A percentile compares a stretch with the other conserved stretches of the same genome.
These are phyloP conservation scores for Oropetium thomaeum DNA, from an alignment of 176 grass and related monocot species.

Conservation along the genomic window DNA sequence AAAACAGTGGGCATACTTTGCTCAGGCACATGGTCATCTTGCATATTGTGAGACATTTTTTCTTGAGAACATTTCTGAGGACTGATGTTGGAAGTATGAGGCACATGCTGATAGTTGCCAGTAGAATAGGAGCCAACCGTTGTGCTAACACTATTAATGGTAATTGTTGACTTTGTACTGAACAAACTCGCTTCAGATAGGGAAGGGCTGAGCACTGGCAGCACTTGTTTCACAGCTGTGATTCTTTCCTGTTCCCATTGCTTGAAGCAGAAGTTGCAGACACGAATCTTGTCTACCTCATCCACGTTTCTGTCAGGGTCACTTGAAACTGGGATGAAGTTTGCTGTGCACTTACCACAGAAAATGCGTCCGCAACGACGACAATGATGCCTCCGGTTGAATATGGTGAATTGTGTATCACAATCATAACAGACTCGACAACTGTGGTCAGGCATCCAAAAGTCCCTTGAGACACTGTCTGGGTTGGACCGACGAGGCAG, in stretches of 20 bases:
- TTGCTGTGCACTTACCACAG: slow-evolving; percentile 80
- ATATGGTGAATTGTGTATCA: slow-evolving; percentile 72
- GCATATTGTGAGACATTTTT: slow-evolving; percentile 43
- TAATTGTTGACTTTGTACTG: slow-evolving; percentile 64
- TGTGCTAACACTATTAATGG: slow-evolving; percentile 43
- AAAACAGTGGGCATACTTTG: slow-evolving; percentile 47
- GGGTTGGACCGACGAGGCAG: slow-evolving; percentile 53
- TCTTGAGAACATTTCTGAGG: slow-evolving; percentile 41
- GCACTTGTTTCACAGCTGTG: slow-evolving; percentile 35
- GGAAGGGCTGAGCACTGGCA: slow-evolving; percentile 42
- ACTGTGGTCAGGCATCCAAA: slow-evolving; percentile 97
- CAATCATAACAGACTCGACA: slow-evolving; percentile 88
- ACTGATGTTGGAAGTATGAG: slow-evolving; percentile 49
- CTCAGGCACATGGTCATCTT: slow-evolving; percentile 42
- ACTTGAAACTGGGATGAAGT: slow-evolving; percentile 60
- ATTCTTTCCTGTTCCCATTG: slow-evolving; percentile 73
- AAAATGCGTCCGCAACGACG: slow-evolving; percentile 92
- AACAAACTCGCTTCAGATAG: slow-evolving; percentile 56
- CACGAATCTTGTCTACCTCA: slow-evolving; percentile 71
- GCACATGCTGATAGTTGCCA: slow-evolving; percentile 55
- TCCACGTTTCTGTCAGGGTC: slow-evolving; percentile 30
- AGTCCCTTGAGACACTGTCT: slow-evolving; percentile 82
- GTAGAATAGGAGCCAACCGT: slow-evolving; percentile 48
- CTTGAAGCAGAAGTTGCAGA: slow-evolving; percentile 85
- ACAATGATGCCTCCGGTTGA: slow-evolving; percentile 94